Conservation (phyloP, 2,329 filamentous ascomycete genomes). For the Ophiostoma sp. region DNA sequence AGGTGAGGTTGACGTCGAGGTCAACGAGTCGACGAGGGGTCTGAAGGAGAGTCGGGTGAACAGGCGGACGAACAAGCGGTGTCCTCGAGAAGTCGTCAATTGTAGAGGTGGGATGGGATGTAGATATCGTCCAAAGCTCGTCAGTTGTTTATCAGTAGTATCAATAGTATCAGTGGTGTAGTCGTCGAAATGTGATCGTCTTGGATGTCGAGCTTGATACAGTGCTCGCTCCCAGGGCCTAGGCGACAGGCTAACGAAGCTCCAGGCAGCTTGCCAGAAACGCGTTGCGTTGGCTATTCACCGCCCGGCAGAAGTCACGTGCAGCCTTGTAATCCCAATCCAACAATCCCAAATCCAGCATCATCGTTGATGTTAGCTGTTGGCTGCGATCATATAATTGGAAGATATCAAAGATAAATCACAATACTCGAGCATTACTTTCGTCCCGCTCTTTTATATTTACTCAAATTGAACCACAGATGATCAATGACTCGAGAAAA, state of each 20-base stretch:
- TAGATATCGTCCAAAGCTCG: not conserved
- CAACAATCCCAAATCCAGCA: not conserved
- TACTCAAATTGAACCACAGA: no score
- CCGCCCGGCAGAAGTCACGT: slow-evolving; percentile 27
- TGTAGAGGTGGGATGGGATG: not conserved
- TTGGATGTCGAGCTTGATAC: slow-evolving; percentile 6
- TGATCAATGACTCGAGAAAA: not conserved
- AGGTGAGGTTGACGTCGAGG: not conserved
- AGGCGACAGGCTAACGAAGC: slow-evolving; percentile 18
- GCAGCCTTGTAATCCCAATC: not conserved
- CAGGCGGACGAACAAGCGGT: no score
- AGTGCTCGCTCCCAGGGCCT: not conserved
- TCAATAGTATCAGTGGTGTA: slow-evolving; percentile 19
- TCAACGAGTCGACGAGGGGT: not conserved
- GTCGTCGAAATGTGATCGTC: slow-evolving; percentile 24
- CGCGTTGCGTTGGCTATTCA: slow-evolving; percentile 23
- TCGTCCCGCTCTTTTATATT: no score
- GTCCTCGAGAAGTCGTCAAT: no score
- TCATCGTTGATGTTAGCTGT: not conserved
- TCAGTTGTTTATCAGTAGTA: not conserved
- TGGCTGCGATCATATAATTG: no score
- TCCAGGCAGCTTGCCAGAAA: slow-evolving; percentile 26
- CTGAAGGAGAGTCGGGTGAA: no score
- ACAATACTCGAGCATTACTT: no score
- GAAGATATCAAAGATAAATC: no score